phyloP scores from a whole-genome alignment of 23 red algal species.

The Gracilaria domingensis region DNA sequence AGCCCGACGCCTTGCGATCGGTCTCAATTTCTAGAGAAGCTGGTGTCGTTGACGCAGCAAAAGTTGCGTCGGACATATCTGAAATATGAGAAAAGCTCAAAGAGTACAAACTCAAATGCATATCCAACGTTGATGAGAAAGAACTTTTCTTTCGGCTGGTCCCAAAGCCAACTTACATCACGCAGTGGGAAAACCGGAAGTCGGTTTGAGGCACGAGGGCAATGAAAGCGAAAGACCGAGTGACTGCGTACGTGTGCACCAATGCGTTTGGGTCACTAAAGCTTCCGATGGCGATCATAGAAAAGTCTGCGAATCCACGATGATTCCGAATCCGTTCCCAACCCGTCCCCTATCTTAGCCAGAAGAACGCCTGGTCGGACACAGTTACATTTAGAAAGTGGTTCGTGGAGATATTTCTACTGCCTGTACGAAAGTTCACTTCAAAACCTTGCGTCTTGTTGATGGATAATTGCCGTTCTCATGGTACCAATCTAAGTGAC shows the following conservation, averaged over 20 bases:
- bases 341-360: constrained; percentile 34
- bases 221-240: not conserved
- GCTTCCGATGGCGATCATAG: constrained; percentile 32
- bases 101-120: too few relatives aligned
- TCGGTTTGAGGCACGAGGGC: too few relatives aligned
- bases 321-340: constrained; percentile 1
- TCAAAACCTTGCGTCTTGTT: not conserved
- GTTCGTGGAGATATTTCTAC: constrained; percentile 15
- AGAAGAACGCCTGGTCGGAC: constrained; percentile 39
- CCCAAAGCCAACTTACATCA: too few relatives aligned
- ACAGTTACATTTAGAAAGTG: not conserved
- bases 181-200: too few relatives aligned
- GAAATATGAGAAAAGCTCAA: too few relatives aligned
- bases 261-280: constrained; percentile 16
- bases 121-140: too few relatives aligned
- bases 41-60: not conserved
- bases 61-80: too few relatives aligned
- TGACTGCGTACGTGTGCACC: constrained; percentile 29
- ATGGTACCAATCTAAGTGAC: not conserved
- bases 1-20: not conserved
- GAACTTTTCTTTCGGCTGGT: too few relatives aligned
- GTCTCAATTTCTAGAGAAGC: not conserved
- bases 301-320: not conserved
- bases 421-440: not conserved
- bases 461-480: not conserved